These are phyloP conservation scores for Myrmaecium sp. DNA, from an alignment of 2,329 filamentous ascomycete species.

Conservation along the genomic window DNA sequence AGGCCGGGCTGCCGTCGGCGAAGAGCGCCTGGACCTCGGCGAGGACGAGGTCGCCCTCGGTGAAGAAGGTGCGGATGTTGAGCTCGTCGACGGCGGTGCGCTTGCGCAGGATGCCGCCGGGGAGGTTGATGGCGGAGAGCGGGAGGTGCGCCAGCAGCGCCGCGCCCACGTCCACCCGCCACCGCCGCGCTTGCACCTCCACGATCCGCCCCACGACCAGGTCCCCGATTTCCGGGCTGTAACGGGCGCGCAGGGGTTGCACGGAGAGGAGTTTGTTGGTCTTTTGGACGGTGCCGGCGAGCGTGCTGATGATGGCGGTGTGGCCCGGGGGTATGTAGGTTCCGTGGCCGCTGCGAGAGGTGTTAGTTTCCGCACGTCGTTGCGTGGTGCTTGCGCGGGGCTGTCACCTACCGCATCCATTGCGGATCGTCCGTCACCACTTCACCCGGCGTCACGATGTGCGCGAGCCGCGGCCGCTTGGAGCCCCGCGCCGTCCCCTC, in stretches of 20 bases:
- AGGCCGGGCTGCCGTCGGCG: conserved; percentile 64
- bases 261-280: conserved; percentile 96
- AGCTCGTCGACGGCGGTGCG: conserved; percentile 91
- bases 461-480: conserved; percentile 20
- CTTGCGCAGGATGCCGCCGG: conserved; percentile 79
- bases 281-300: conserved; percentile 77
- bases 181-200: conserved; percentile 82
- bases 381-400: conserved; percentile 6
- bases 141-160: conserved; percentile 73
- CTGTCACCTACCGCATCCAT: conserved; percentile 54
- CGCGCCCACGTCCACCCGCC: conserved; percentile 88
- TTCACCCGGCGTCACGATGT: conserved; percentile 76
- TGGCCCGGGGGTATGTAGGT: conserved; percentile 54
- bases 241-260: conserved; percentile 74
- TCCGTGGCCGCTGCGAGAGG: conserved; percentile 58
- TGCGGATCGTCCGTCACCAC: conserved; percentile 80
- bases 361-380: neutral
- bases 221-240: conserved; percentile 91
- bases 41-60: conserved; percentile 82
- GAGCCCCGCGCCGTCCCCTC: conserved; percentile 25
- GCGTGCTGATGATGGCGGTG: conserved; percentile 66
- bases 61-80: conserved; percentile 94
- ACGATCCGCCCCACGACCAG: conserved; percentile 86
- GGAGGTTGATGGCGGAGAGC: conserved; percentile 81
- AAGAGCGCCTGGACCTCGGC: conserved; percentile 88